These are phyloP conservation scores for Fusarium tricinctum DNA, from an alignment of 2,329 filamentous ascomycete genomes.

Conservation along the genomic window DNA sequence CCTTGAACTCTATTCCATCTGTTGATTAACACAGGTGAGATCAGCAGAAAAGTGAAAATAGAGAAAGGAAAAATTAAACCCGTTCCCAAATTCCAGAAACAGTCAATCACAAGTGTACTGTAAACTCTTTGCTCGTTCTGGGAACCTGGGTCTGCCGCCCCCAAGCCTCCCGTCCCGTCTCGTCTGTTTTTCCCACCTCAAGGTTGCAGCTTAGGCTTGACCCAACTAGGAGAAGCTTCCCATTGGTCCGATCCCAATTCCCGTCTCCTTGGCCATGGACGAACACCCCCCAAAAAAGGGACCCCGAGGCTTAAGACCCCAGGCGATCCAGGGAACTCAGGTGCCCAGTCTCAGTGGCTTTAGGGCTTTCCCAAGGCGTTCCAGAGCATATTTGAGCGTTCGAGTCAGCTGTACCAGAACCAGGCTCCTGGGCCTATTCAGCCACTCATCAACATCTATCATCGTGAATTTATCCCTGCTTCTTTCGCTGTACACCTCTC, in stretches of 20 bases:
- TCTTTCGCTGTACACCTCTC: conserved; percentile 4
- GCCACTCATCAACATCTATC: conserved; percentile 17
- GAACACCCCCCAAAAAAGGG: conserved; percentile 32
- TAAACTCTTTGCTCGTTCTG: conserved; percentile 19
- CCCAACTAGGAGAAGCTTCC: conserved; percentile 16
- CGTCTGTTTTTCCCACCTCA: neutral
- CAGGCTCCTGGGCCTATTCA: conserved; percentile 49
- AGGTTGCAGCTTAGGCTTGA: conserved; percentile 11
- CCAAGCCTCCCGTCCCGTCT: conserved; percentile 20
- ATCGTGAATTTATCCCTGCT: conserved; percentile 8
- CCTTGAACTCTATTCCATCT: conserved; percentile 14
- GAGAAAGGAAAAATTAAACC: neutral
- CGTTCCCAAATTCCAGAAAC: conserved; percentile 25
- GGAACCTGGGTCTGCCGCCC: conserved; percentile 30
- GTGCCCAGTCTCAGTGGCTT: conserved; percentile 23
- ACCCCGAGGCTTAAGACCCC: conserved; percentile 23
- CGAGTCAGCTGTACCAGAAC: conserved; percentile 49
- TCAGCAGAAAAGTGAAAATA: neutral
- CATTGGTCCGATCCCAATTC: conserved; percentile 35
- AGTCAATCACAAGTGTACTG: conserved; percentile 5
- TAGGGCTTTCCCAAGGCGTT: conserved; percentile 14
- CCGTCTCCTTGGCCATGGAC: conserved; percentile 47
- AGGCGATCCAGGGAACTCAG: conserved; percentile 16
- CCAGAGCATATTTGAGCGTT: conserved; percentile 38
- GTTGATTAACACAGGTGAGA: neutral